A percentile compares a stretch with the other conserved stretches of the same genome.
phyloP scores from a whole-genome alignment of 768 basidiomycete genomes.

The Artomyces pyxidatus region DNA sequence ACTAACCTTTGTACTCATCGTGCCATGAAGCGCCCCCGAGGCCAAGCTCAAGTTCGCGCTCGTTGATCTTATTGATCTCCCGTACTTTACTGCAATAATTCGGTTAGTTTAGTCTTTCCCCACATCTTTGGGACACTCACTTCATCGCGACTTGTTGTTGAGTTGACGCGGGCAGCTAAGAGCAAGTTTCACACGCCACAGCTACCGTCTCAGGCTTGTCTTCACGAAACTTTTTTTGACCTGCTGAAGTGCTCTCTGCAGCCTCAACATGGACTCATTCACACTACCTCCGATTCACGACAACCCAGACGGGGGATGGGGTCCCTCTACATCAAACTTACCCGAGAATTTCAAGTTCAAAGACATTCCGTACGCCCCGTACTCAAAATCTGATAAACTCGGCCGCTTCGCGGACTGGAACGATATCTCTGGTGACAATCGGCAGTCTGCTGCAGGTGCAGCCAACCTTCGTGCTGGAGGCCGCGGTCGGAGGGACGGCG shows the following conservation, averaged over 20 bases:
- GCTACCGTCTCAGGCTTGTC: not conserved
- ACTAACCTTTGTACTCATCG: conserved; percentile 82
- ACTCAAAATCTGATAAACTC: conserved; percentile 97
- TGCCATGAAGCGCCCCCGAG: conserved; percentile 78
- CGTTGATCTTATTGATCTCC: conserved; percentile 92
- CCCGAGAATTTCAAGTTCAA: conserved; percentile 95
- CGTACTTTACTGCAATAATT: conserved; percentile 62
- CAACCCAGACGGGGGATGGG: conserved; percentile 92
- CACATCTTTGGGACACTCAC: conserved; percentile 32
- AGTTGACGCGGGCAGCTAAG: no score
- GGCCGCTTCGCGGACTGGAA: conserved; percentile 98
- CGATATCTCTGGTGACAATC: conserved; percentile 58
- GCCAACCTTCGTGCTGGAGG: conserved; percentile 38
- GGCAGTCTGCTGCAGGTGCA: conserved; percentile 44
- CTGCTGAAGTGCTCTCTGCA: no score
- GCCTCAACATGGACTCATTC: conserved; percentile 61
- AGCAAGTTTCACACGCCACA: conserved; percentile 14
- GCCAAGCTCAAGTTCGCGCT: conserved; percentile 79
- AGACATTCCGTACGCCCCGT: conserved; percentile 97
- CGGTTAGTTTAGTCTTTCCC: conserved; percentile 6
- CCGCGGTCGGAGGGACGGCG: conserved; percentile 61
- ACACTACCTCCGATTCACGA: conserved; percentile 82
- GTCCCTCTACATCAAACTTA: conserved; percentile 72
- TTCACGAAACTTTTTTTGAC: conserved; percentile 1
- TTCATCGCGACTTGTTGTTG: conserved; percentile 55